These are phyloP conservation scores for Martiniozyma abietophila DNA, from an alignment of 805 yeast species.

Conservation along the genomic window DNA sequence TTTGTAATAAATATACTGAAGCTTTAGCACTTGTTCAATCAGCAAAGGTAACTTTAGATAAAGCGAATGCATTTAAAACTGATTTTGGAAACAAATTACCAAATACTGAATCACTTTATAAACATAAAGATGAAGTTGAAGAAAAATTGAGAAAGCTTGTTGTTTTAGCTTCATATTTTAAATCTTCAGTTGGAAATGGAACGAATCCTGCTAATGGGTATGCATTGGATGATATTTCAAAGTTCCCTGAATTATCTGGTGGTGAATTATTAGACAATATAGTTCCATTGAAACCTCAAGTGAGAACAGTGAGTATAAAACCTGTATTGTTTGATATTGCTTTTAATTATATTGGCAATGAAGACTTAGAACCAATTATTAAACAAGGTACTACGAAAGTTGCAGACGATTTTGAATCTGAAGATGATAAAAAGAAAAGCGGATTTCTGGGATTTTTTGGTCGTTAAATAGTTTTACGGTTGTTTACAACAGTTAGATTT, in stretches of 20 bases:
- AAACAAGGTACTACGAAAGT: slow-evolving; percentile 11
- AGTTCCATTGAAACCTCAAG: slow-evolving; percentile 22
- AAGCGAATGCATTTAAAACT: slow-evolving; percentile 5
- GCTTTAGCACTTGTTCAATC: slow-evolving; percentile 36
- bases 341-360: slow-evolving; percentile 64
- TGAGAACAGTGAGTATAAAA: slow-evolving; percentile 63
- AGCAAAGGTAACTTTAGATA: slow-evolving; percentile 17
- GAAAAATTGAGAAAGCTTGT: slow-evolving; percentile 27
- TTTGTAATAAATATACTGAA: slow-evolving; percentile 33
- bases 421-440: slow-evolving; percentile 35
- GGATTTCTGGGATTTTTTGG: slow-evolving; percentile 75
- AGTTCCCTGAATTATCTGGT: slow-evolving; percentile 23
- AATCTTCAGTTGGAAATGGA: slow-evolving; percentile 11
- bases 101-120: slow-evolving; percentile 25
- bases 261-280: slow-evolving; percentile 24
- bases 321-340: slow-evolving; percentile 92
- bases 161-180: slow-evolving; percentile 39
- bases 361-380: slow-evolving; percentile 15
- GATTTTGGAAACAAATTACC: slow-evolving; percentile 31
- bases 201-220: slow-evolving; percentile 6
- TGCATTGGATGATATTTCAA: slow-evolving; percentile 22
- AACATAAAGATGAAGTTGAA: slow-evolving; percentile 18
- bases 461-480: slow-evolving; percentile 22
- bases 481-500: background rate
- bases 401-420: slow-evolving; percentile 3